A percentile compares a stretch with the other conserved stretches of the same genome.
phyloP scores from a whole-genome alignment of 2,329 filamentous ascomycete species.

The Beauveria caledonica region DNA sequence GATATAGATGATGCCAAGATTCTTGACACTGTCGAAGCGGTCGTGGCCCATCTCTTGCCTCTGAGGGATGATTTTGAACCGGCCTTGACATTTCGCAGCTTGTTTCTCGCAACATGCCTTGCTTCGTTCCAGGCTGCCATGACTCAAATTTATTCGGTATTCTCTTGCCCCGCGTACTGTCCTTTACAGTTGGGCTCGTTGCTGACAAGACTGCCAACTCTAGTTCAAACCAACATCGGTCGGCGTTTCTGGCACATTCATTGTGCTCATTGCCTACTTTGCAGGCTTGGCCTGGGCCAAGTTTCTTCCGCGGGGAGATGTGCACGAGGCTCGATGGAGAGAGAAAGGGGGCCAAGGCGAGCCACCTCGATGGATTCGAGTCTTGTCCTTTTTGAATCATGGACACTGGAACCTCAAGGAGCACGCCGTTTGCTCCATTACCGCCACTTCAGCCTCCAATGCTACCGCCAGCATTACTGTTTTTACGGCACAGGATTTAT shows the following conservation, averaged over 20 bases:
- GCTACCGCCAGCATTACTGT: slow-evolving; percentile 33
- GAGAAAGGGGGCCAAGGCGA: slow-evolving; percentile 31
- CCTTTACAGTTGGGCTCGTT: no score
- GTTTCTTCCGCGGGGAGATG: slow-evolving; percentile 43
- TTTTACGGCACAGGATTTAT: slow-evolving; percentile 42
- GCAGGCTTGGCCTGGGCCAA: slow-evolving; percentile 39
- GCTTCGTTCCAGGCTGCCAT: slow-evolving; percentile 47
- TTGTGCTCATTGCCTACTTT: slow-evolving; percentile 50
- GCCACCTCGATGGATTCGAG: slow-evolving; percentile 31
- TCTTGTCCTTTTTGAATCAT: slow-evolving; percentile 39
- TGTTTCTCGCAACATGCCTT: slow-evolving; percentile 41
- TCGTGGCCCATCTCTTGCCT: slow-evolving; percentile 38
- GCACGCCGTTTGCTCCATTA: slow-evolving; percentile 45
- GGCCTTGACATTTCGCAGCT: slow-evolving; percentile 43
- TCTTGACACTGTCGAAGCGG: slow-evolving; percentile 45
- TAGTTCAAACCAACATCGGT: slow-evolving; percentile 45
- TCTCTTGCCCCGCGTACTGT: slow-evolving; percentile 10
- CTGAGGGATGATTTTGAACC: slow-evolving; percentile 45
- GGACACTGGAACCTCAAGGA: slow-evolving; percentile 48
- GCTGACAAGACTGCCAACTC: not conserved
- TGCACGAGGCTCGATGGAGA: slow-evolving; percentile 39
- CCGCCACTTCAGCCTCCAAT: slow-evolving; percentile 45
- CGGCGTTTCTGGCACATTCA: slow-evolving; percentile 44
- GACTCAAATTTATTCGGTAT: slow-evolving; percentile 45
- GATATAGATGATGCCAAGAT: slow-evolving; percentile 25